Conservation (phyloP, 148 eudicot genomes). For the Cornus florida region DNA sequence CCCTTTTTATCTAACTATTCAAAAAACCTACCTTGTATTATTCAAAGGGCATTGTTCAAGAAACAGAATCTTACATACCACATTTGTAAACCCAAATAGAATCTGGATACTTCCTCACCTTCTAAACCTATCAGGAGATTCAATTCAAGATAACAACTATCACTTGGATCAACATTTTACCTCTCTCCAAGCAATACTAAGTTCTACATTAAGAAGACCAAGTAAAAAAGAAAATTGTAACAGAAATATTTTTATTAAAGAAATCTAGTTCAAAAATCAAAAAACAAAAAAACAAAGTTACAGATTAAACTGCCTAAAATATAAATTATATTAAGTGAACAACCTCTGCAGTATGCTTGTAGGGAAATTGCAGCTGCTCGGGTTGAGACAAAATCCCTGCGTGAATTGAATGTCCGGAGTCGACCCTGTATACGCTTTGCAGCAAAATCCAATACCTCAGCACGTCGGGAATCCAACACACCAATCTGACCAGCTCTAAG, state of each 20-base stretch:
- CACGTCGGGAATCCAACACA: constrained; percentile 78
- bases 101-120: too few relatives aligned
- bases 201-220: not conserved
- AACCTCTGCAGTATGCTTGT: constrained; percentile 96
- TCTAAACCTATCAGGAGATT: too few relatives aligned
- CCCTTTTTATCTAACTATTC: not conserved
- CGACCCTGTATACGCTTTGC: constrained; percentile 79
- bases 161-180: not conserved
- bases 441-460: constrained; percentile 84
- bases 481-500: constrained; percentile 98
- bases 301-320: not conserved
- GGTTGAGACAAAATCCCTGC: constrained; percentile 50
- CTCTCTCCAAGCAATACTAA: not conserved
- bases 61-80: too few relatives aligned
- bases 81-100: too few relatives aligned
- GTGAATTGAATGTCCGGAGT: constrained; percentile 73
- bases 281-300: not conserved
- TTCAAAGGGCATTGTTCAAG: not conserved
- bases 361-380: constrained; percentile 66
- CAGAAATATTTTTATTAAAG: not conserved
- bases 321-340: not conserved
- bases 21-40: not conserved
- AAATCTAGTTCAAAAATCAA: not conserved
- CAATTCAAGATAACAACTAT: too few relatives aligned
- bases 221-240: not conserved